Percentiles rank a stretch among this genome's conserved stretches.
These are phyloP conservation scores for Echinosophora koreensis DNA, from an alignment of 306 rosid species.

Conservation along the genomic window DNA sequence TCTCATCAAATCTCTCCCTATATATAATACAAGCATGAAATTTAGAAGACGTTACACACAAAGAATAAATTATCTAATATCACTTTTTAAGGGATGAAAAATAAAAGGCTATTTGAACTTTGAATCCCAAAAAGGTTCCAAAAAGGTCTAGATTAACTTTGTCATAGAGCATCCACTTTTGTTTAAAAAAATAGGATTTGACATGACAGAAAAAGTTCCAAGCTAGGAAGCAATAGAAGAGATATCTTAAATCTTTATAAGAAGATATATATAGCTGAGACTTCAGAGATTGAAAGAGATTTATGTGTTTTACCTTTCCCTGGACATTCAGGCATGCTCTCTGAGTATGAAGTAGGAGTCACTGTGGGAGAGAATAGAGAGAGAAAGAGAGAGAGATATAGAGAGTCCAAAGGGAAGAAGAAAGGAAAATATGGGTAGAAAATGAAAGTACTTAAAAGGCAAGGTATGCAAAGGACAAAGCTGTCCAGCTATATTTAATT, in stretches of 20 bases:
- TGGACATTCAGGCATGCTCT: constrained; percentile 99
- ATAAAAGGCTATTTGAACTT: constrained; percentile 6
- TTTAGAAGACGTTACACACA: background rate
- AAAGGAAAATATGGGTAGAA: constrained; percentile 57
- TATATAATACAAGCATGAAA: constrained; percentile 7
- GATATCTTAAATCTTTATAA: background rate
- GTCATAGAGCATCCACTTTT: background rate
- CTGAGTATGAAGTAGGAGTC: constrained; percentile 54
- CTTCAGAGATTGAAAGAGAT: constrained; percentile 27
- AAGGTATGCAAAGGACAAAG: constrained; percentile 62
- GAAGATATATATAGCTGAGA: background rate
- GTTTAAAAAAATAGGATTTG: constrained; percentile 8
- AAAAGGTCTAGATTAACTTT: background rate
- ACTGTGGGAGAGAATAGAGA: constrained; percentile 49
- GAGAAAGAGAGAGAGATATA: constrained; percentile 23
- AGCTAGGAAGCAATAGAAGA: background rate
- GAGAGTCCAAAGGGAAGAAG: constrained; percentile 45
- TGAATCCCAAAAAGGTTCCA: background rate
- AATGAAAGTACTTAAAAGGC: constrained; percentile 80
- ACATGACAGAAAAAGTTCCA: constrained; percentile 32
- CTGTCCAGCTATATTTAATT: constrained; percentile 56
- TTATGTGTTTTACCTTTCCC: constrained; percentile 78
- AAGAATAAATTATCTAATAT: background rate
- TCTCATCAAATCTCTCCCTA: constrained; percentile 85
- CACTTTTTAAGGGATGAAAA: background rate